Evolutionary conservation across 2,329 filamentous ascomycete species (phyloP), one percentile per base, ranked within the genome.

Genomic region (Claviceps pusilla): DNA sequence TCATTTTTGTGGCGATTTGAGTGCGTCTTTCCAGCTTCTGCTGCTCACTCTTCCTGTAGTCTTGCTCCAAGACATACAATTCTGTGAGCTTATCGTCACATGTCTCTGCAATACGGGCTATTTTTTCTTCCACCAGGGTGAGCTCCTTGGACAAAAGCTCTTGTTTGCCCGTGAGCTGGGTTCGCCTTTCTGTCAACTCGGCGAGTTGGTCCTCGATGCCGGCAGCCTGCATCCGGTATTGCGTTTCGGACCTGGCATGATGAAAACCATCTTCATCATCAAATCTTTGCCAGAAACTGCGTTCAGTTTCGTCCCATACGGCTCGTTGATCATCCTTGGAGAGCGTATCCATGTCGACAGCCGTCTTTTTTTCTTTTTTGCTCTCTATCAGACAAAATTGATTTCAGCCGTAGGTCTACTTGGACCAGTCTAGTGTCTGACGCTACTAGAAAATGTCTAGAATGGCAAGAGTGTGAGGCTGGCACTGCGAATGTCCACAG

Each of bases 251-350:
- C n/a, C 59, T 58, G 24, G 54, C 57, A 33, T 63, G 62, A 28
- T 58, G 57, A 4, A 50, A 43, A n/a, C 62, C 59, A 50, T 65
- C 61, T 33, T 64, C 56, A 7, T 54, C 54, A 19, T 63, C 59
- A 41, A 66, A 66, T 14, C 58, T 58, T 42, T 56, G 39, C 68
- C 68, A 70, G 35, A 69, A 70, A 42, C 67, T 68, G 47, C 58
- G 56, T 50, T 69, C 68, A 16, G 66, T 66, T 53, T 69, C 65
- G 35, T 65, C 59, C 68, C 68, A 69, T n/a, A 68, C 62, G 10
- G 62, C 63, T 31, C 59, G 59, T 48, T 65, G 62, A 56, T 68
- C 66, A 4, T 68, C 62, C 37, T 53, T 51, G 7, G 66, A 64
- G 47, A 69, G 64, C 14, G 60, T 57, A 19, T 62, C 60, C 65